These are phyloP conservation scores for Metschnikowia arizonensis DNA, from an alignment of 805 yeast species.

Conservation along the genomic window DNA sequence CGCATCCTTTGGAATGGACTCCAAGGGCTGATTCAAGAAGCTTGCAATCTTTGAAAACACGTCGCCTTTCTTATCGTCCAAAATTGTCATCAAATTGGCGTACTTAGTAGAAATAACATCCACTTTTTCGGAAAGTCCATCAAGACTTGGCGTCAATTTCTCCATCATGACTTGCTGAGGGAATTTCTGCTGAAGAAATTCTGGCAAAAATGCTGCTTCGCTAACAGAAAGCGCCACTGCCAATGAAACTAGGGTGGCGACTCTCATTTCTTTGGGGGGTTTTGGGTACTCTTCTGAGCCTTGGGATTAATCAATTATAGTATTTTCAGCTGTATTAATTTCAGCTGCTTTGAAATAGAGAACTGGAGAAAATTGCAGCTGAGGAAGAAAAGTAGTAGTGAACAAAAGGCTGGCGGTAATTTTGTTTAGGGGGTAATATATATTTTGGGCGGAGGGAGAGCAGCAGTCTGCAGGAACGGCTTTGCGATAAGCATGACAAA, in stretches of 20 bases:
- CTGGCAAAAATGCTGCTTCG: constrained; percentile 16
- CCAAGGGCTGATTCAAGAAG: constrained; percentile 49
- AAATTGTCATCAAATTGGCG: constrained; percentile 13
- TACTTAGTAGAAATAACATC: constrained; percentile 13
- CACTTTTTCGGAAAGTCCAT: constrained; percentile 9
- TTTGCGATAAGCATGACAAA: constrained; percentile 5
- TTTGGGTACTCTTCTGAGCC: neutral
- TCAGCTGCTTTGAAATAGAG: neutral
- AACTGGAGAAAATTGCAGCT: neutral
- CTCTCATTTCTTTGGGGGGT: constrained; percentile 6
- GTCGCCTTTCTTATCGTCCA: constrained; percentile 18
- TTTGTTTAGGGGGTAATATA: neutral
- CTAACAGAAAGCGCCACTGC: constrained; percentile 14
- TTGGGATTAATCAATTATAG: neutral
- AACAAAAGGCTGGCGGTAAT: neutral
- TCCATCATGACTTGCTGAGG: constrained; percentile 13
- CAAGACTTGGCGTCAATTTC: constrained; percentile 11
- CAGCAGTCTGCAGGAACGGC: constrained; percentile 6
- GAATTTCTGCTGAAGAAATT: constrained; percentile 4
- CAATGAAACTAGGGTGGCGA: constrained; percentile 11
- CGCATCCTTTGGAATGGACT: constrained; percentile 45
- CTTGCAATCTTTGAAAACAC: constrained; percentile 47
- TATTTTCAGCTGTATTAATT: neutral
- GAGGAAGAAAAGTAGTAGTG: constrained; percentile 1
- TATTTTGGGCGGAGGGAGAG: neutral